These are phyloP conservation scores for Saccharomyces eubayanus DNA, from an alignment of 805 yeast genomes.

Conservation along the genomic window DNA sequence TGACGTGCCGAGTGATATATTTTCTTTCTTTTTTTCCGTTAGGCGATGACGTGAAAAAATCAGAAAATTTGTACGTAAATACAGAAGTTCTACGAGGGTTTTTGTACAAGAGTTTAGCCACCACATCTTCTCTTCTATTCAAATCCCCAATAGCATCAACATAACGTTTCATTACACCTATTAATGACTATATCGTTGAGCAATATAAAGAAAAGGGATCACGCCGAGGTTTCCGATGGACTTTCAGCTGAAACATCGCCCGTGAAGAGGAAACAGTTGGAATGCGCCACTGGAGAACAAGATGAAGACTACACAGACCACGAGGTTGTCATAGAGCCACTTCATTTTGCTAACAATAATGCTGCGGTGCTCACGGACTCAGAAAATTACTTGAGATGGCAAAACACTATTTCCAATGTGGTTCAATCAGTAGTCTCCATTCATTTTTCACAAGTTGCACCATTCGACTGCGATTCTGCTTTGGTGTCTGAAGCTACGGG, in stretches of 20 bases:
- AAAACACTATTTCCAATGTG: slow-evolving; percentile 67
- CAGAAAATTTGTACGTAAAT: neutral
- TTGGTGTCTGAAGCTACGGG: slow-evolving; percentile 90
- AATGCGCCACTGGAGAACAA: neutral
- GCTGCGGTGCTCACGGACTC: slow-evolving; percentile 4
- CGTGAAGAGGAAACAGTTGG: neutral
- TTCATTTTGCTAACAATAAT: neutral
- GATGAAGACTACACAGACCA: slow-evolving; percentile 1
- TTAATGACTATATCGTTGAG: neutral
- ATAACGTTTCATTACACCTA: neutral
- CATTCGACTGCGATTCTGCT: slow-evolving; percentile 79
- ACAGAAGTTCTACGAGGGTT: neutral
- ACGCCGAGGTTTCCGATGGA: neutral
- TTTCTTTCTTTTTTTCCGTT: neutral
- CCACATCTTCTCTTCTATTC: neutral
- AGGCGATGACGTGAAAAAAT: neutral
- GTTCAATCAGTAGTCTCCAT: slow-evolving; percentile 83
- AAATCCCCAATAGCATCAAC: neutral
- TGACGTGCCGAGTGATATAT: neutral
- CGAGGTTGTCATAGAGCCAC: neutral
- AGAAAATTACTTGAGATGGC: slow-evolving; percentile 51
- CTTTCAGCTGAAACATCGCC: neutral
- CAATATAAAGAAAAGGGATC: neutral
- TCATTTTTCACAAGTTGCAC: slow-evolving; percentile 78
- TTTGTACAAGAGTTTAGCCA: neutral